Conservation (phyloP, 768 basidiomycete species). For the Hygrocybe punicea region DNA sequence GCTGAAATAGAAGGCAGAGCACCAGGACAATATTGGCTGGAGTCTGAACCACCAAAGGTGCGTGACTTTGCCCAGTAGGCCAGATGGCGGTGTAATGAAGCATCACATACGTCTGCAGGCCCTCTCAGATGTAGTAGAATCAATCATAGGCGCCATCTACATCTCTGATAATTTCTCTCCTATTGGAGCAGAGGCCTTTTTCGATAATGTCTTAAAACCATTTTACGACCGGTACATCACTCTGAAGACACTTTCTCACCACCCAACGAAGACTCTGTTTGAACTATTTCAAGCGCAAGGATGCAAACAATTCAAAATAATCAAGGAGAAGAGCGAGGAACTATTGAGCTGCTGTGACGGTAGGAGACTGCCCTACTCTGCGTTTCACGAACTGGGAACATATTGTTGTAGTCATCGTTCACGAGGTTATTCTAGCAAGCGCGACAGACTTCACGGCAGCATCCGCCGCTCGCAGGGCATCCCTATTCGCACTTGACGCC, state of each 20-base stretch:
- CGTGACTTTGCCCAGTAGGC: slow-evolving; percentile 2
- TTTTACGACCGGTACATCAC: slow-evolving; percentile 78
- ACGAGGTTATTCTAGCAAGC: slow-evolving; percentile 59
- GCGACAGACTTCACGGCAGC: slow-evolving; percentile 50
- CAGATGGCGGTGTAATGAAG: not conserved
- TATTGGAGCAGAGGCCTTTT: slow-evolving; percentile 59
- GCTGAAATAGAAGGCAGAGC: slow-evolving; percentile 49
- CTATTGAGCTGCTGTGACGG: slow-evolving; percentile 51
- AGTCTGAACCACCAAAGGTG: slow-evolving; percentile 76
- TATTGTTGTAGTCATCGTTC: slow-evolving; percentile 54
- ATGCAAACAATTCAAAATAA: slow-evolving; percentile 62
- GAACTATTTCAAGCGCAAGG: slow-evolving; percentile 71
- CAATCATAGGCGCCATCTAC: slow-evolving; percentile 74
- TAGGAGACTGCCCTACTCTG: slow-evolving; percentile 26
- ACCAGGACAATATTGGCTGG: slow-evolving; percentile 75
- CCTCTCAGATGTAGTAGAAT: slow-evolving; percentile 77
- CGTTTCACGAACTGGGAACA: slow-evolving; percentile 5
- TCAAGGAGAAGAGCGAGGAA: slow-evolving; percentile 45
- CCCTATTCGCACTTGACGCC: slow-evolving; percentile 63
- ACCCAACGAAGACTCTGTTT: slow-evolving; percentile 72
- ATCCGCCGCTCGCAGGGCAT: slow-evolving; percentile 59
- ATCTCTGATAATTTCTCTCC: slow-evolving; percentile 70
- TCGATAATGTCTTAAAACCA: slow-evolving; percentile 64
- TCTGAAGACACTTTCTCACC: slow-evolving; percentile 66
- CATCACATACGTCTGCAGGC: slow-evolving; percentile 43